Conservation (phyloP, 371 early-diverging fungal species). For the Chytridium lagenaria region DNA sequence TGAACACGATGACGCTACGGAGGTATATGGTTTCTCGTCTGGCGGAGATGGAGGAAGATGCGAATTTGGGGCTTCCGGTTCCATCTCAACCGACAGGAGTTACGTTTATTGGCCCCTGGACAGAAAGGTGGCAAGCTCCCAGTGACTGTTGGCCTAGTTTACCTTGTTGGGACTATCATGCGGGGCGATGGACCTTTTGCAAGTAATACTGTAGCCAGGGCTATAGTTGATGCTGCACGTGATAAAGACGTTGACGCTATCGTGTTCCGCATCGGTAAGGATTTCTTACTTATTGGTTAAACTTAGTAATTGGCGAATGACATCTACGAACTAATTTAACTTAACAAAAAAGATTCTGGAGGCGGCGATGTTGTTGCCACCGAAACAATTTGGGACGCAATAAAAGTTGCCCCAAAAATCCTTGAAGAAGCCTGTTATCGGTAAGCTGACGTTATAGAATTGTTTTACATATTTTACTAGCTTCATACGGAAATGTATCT, state of each 20-base stretch:
- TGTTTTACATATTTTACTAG: slow-evolving; percentile 35
- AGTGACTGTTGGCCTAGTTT: slow-evolving; percentile 62
- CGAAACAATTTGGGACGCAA: slow-evolving; percentile 64
- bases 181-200: slow-evolving; percentile 56
- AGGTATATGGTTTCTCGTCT: not conserved
- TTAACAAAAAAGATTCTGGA: slow-evolving; percentile 46
- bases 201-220: slow-evolving; percentile 51
- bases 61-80: not conserved
- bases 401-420: slow-evolving; percentile 50
- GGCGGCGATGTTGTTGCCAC: slow-evolving; percentile 67
- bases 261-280: slow-evolving; percentile 57
- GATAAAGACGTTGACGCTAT: slow-evolving; percentile 58
- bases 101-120: not conserved
- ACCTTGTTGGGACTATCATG: slow-evolving; percentile 60
- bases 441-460: not conserved
- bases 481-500: slow-evolving; percentile 62
- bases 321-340: slow-evolving; percentile 6
- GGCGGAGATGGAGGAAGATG: not conserved
- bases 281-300: not conserved
- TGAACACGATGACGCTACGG: not conserved
- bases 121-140: not conserved
- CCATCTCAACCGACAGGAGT: not conserved
- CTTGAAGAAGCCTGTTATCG: slow-evolving; percentile 60
- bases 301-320: not conserved
- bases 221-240: slow-evolving; percentile 58